Conservation (phyloP, 768 basidiomycete species). For the Suillus paluster region DNA sequence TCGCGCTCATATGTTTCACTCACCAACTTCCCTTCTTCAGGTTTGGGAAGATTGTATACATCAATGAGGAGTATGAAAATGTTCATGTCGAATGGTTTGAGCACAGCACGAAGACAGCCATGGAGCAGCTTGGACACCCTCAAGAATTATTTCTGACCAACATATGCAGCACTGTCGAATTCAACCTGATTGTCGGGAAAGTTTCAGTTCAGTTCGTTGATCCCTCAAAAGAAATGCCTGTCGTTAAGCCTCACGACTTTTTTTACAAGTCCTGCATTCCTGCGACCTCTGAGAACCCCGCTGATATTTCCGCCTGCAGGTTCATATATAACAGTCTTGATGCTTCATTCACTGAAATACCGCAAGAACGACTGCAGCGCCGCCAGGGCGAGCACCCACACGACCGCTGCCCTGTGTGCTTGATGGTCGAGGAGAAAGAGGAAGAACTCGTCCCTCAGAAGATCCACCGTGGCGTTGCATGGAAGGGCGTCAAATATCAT, state of each 20-base stretch:
- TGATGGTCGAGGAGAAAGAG: constrained; percentile 35
- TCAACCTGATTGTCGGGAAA: constrained; percentile 51
- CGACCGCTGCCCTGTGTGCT: constrained; percentile 59
- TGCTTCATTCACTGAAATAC: constrained; percentile 51
- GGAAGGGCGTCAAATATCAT: constrained; percentile 57
- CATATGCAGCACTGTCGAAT: constrained; percentile 49
- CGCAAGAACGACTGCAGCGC: constrained; percentile 25
- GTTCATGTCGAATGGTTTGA: constrained; percentile 79
- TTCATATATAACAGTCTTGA: constrained; percentile 52
- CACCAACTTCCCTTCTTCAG: constrained; percentile 37
- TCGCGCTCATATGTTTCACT: not conserved
- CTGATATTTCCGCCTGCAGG: constrained; percentile 34
- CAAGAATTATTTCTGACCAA: constrained; percentile 70
- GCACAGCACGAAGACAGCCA: constrained; percentile 64
- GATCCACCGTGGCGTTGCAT: constrained; percentile 49
- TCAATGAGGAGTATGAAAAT: constrained; percentile 44
- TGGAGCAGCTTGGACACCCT: constrained; percentile 61
- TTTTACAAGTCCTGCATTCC: constrained; percentile 55
- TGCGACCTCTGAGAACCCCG: not conserved
- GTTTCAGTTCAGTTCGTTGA: constrained; percentile 45
- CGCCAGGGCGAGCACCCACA: constrained; percentile 35
- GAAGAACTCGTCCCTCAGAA: constrained; percentile 32
- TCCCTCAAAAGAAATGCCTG: constrained; percentile 27
- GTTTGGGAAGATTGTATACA: constrained; percentile 69
- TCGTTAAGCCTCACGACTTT: constrained; percentile 44